phyloP scores from a whole-genome alignment of 2,329 filamentous ascomycete genomes.

The Thelonectria discophora region DNA sequence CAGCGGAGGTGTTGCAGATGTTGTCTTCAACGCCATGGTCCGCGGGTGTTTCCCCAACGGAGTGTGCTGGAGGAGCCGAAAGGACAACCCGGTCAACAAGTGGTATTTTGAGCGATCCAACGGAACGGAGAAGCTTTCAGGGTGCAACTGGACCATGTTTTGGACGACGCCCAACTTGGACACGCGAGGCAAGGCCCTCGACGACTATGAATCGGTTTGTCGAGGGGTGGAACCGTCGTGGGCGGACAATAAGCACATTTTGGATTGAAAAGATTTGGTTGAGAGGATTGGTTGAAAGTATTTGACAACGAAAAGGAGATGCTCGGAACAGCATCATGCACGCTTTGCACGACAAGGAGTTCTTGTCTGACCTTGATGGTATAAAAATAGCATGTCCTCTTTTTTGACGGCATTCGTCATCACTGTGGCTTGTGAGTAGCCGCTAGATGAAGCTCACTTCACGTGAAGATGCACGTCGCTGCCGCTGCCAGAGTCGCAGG shows the following conservation, averaged over 20 bases:
- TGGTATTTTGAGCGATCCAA: conserved; percentile 96
- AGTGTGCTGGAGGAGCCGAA: conserved; percentile 90
- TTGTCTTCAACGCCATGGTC: conserved; percentile 97
- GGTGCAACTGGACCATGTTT: conserved; percentile 97
- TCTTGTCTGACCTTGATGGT: background rate
- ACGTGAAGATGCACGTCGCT: conserved; percentile 8
- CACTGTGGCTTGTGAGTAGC: conserved; percentile 26
- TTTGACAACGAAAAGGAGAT: background rate
- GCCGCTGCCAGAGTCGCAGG: background rate
- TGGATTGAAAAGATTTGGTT: conserved; percentile 67
- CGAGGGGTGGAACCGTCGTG: conserved; percentile 70
- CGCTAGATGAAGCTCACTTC: conserved; percentile 1
- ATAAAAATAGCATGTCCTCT: too few relatives aligned
- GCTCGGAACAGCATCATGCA: background rate
- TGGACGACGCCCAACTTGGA: conserved; percentile 83
- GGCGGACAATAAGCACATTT: conserved; percentile 65
- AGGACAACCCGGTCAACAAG: conserved; percentile 95
- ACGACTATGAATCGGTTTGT: conserved; percentile 81
- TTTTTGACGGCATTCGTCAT: conserved; percentile 27
- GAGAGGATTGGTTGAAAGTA: too few relatives aligned
- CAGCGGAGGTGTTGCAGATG: conserved; percentile 90
- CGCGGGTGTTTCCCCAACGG: conserved; percentile 86
- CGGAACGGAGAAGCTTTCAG: conserved; percentile 82
- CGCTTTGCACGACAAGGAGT: background rate
- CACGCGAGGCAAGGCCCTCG: conserved; percentile 62